These are phyloP conservation scores for Neoboletus brunneissimus DNA, from an alignment of 768 basidiomycete genomes.

Conservation along the genomic window DNA sequence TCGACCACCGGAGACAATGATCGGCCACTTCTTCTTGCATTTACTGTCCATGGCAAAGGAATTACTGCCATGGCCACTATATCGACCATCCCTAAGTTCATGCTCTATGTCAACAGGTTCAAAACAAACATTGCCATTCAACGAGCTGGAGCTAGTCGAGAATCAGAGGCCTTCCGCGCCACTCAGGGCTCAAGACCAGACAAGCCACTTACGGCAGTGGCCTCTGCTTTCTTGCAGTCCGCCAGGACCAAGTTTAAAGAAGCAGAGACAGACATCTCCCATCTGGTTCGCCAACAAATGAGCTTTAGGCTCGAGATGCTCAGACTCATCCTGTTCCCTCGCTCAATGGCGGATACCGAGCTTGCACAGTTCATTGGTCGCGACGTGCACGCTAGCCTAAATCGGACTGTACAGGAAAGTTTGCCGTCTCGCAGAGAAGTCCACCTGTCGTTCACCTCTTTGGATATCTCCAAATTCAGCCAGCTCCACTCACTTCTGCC, in stretches of 20 bases:
- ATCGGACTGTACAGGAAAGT: constrained; percentile 55
- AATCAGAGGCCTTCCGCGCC: constrained; percentile 75
- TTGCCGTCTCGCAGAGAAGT: constrained; percentile 59
- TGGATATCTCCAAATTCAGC: constrained; percentile 72
- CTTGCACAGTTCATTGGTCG: constrained; percentile 71
- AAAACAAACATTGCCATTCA: constrained; percentile 69
- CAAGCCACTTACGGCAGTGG: constrained; percentile 82
- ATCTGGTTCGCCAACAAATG: constrained; percentile 70
- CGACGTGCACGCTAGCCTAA: constrained; percentile 66
- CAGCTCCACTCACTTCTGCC: constrained; percentile 52
- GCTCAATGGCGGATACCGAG: constrained; percentile 74
- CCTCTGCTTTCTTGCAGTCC: constrained; percentile 76
- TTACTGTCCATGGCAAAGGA: constrained; percentile 67
- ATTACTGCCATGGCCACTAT: constrained; percentile 67
- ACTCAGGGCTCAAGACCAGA: constrained; percentile 70
- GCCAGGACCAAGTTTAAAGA: constrained; percentile 72
- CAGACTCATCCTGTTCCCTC: constrained; percentile 72
- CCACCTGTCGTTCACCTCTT: constrained; percentile 68
- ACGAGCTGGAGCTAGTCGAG: constrained; percentile 70
- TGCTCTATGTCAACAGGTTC: constrained; percentile 74
- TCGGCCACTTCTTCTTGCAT: constrained; percentile 65
- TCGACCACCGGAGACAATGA: constrained; percentile 41
- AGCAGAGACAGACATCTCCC: constrained; percentile 54
- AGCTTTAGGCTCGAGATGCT: constrained; percentile 63
- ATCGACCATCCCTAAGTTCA: constrained; percentile 72